Evolutionary conservation across 108 stramenopile genomes (phyloP), one percentile per base, ranked within the genome.

Genomic region (Discostella stelligeroides): DNA sequence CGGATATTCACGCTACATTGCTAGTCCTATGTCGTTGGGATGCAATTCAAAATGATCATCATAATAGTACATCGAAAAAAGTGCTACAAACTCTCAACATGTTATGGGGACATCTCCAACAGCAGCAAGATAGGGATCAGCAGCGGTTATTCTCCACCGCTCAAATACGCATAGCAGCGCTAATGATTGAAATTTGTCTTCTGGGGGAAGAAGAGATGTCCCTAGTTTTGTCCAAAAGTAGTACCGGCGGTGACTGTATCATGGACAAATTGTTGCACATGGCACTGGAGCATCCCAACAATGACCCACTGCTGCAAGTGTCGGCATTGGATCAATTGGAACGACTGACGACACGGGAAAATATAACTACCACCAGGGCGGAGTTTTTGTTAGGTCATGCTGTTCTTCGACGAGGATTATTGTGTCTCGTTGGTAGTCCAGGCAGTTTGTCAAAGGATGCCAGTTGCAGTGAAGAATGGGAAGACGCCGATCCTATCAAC

Each of bases 251-350:
- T 15, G 53, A 39, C 5, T 56, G 67, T n/a, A 63, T 76, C n/a
- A 63, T 69, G 68, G 61, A 69, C 46, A 69, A 50, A 30, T 67
- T 76, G 6, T 46, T 76, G 12, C 46, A 69, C 28, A 18, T 76
- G 34, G 75, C 68, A 20, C 51, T 76, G 24, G 62, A 64, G 6
- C 20, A 41, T 9, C 75, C 75, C 24, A 69, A 68, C 29, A 45
- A 63, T 20, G 75, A 76, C 39, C 68, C 68, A 18, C 49, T 76
- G 67, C 56, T 76, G 10, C 75, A 76, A 30, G 63, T 76, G 61
- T 63, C 75, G 18, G 68, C 68, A 5, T 48, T 76, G 40, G 75
- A 76, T 76, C 67, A 62, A 60, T 42, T 76, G 47, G 75, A 76
- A 62, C 40, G 62, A 8, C 53, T 76, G 6, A 45, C 75, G 45